phyloP scores from a whole-genome alignment of 2,329 filamentous ascomycete genomes.

The Fusarium avenaceum region DNA sequence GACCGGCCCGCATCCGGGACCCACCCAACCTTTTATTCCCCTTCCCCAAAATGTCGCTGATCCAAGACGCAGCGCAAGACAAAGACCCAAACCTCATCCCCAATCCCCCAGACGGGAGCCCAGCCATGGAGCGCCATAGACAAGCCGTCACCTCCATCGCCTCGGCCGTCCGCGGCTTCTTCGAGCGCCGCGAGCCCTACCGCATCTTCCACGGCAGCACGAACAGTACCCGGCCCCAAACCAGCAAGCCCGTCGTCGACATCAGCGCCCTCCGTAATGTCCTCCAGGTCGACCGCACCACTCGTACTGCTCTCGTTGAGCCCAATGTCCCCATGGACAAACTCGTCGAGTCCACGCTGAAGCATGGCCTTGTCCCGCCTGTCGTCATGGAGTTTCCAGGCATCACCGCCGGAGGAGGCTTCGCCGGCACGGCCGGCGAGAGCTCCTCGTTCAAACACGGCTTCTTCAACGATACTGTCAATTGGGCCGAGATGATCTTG shows the following conservation, averaged over 20 bases:
- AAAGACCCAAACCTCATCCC: conserved; percentile 10
- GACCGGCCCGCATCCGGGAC: conserved; percentile 35
- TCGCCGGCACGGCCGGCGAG: conserved; percentile 75
- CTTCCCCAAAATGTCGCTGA: conserved; percentile 21
- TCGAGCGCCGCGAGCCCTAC: conserved; percentile 66
- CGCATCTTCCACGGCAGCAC: conserved; percentile 82
- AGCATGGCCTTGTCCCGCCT: conserved; percentile 69
- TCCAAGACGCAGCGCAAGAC: conserved; percentile 16
- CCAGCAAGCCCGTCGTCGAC: conserved; percentile 71
- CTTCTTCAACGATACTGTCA: conserved; percentile 73
- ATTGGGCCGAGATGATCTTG: conserved; percentile 74
- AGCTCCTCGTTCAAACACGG: conserved; percentile 77
- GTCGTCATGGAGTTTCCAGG: conserved; percentile 80
- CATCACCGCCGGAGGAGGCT: conserved; percentile 77
- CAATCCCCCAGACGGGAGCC: conserved; percentile 6
- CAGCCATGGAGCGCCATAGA: conserved; percentile 61
- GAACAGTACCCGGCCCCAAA: conserved; percentile 76
- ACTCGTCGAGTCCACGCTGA: conserved; percentile 69
- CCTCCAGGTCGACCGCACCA: conserved; percentile 67
- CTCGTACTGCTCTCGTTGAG: conserved; percentile 72
- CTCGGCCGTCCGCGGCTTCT: conserved; percentile 59
- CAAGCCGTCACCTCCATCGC: conserved; percentile 60
- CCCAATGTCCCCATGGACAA: conserved; percentile 78
- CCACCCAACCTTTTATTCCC: conserved; percentile 30
- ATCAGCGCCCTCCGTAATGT: conserved; percentile 76